Percentiles rank a stretch among this genome's conserved stretches.
Evolutionary conservation across 495 filamentous ascomycete species (phyloP).

Genomic region (Recurvomyces mirabilis): DNA sequence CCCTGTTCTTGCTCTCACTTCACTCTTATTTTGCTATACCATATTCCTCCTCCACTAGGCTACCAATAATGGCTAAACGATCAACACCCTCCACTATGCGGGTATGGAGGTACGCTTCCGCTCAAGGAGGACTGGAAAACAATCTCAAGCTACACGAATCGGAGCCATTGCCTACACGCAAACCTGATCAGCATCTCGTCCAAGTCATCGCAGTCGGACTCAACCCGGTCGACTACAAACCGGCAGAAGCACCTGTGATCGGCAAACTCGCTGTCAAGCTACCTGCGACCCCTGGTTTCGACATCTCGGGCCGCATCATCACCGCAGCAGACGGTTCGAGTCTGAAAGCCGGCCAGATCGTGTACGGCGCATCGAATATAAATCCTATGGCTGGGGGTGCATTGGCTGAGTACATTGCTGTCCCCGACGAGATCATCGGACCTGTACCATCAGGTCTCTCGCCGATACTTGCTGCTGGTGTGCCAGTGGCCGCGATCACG

Average conservation of each 20-base stretch:
- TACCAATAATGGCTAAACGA: conserved; percentile 23
- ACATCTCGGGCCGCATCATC: conserved; percentile 52
- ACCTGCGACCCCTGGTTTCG: conserved; percentile 46
- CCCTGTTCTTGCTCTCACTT: too few species aligned
- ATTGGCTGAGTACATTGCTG: conserved; percentile 44
- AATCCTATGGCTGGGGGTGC: conserved; percentile 38
- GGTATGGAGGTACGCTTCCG: conserved; percentile 49
- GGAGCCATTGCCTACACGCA: conserved; percentile 4
- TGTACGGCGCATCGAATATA: conserved; percentile 41
- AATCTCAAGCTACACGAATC: conserved; percentile 40
- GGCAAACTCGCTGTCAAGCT: conserved; percentile 21
- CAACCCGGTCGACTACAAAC: conserved; percentile 28
- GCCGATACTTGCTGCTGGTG: conserved; percentile 37
- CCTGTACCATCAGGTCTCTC: conserved; percentile 41
- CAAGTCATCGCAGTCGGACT: conserved; percentile 24
- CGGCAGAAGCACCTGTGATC: conserved; percentile 22
- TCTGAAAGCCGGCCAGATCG: conserved; percentile 41
- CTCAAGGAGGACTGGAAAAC: conserved; percentile 42
- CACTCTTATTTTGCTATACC: too few species aligned
- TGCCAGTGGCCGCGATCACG: conserved; percentile 47
- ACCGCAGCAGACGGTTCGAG: conserved; percentile 28
- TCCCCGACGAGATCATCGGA: conserved; percentile 23
- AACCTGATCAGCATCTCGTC: conserved; percentile 21
- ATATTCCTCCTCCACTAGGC: too few species aligned
- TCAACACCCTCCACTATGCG: conserved; percentile 42